phyloP scores from a whole-genome alignment of 2,329 filamentous ascomycete genomes.

The Trichothecium sympodiale region DNA sequence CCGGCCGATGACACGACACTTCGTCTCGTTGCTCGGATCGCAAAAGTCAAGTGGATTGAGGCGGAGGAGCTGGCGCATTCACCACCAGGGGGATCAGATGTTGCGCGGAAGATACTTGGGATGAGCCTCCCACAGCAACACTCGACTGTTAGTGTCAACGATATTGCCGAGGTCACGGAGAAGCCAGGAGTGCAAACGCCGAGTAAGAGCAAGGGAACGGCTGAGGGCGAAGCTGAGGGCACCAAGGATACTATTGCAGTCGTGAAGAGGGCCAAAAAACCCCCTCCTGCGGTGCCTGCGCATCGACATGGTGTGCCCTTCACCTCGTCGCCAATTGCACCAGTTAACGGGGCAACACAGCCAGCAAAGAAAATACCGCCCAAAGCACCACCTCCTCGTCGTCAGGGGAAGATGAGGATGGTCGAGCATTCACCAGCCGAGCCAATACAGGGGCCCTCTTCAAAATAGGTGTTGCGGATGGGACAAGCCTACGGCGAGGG shows the following conservation, averaged over 20 bases:
- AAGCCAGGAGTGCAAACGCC: conserved; percentile 76
- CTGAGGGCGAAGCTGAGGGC: conserved; percentile 5
- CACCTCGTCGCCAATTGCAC: conserved; percentile 18
- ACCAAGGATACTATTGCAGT: conserved; percentile 11
- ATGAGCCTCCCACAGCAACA: conserved; percentile 62
- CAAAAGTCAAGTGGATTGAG: conserved; percentile 58
- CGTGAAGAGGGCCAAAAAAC: conserved; percentile 29
- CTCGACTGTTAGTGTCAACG: conserved; percentile 64
- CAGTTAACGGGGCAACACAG: conserved; percentile 13
- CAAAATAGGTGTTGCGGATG: conserved; percentile 4
- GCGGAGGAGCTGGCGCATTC: conserved; percentile 22
- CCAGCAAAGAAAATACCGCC: conserved; percentile 28
- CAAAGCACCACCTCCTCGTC: conserved; percentile 34
- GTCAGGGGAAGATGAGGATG: conserved; percentile 29
- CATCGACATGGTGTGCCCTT: conserved; percentile 43
- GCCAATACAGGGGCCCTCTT: conserved; percentile 10
- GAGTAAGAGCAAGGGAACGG: conserved; percentile 41
- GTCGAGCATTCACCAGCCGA: conserved; percentile 19
- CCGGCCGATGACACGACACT: conserved; percentile 72
- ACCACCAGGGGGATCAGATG: conserved; percentile 25
- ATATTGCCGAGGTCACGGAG: conserved; percentile 70
- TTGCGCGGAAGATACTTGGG: conserved; percentile 52
- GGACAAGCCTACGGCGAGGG: too few species aligned
- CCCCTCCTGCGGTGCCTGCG: conserved; percentile 42
- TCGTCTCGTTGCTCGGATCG: conserved; percentile 65